phyloP scores from a whole-genome alignment of 345 rosid genomes.

The Ceriops decandra region DNA sequence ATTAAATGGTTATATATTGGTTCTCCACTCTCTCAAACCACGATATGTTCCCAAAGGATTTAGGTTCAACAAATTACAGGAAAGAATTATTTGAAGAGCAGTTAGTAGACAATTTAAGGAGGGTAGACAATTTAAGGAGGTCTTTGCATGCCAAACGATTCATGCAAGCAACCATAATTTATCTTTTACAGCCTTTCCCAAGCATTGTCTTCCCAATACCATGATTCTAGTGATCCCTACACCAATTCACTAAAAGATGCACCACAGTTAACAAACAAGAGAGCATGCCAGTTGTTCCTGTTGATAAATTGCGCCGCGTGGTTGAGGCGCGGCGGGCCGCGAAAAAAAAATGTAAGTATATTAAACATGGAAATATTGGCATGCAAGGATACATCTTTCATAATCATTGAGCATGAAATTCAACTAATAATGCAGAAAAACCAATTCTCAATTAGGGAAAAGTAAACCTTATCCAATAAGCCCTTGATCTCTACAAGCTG shows the following conservation, averaged over 20 bases:
- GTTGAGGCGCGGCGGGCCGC: too few relatives aligned
- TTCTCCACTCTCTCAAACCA: not conserved
- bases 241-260: too few relatives aligned
- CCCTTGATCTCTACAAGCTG: constrained; percentile 80
- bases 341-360: too few relatives aligned
- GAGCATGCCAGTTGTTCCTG: too few relatives aligned
- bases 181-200: not conserved
- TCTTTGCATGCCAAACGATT: too few relatives aligned
- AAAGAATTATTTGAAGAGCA: not conserved
- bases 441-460: not conserved
- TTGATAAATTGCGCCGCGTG: too few relatives aligned
- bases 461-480: constrained; percentile 68
- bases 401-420: too few relatives aligned
- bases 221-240: not conserved
- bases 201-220: not conserved
- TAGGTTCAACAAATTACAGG: not conserved
- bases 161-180: too few relatives aligned
- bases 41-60: not conserved
- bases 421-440: too few relatives aligned
- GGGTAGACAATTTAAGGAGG: not conserved
- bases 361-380: too few relatives aligned
- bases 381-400: too few relatives aligned
- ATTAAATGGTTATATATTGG: not conserved
- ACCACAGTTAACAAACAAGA: too few relatives aligned
- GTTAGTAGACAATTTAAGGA: not conserved